These are phyloP conservation scores for Penicillium goetzii DNA, from an alignment of 495 filamentous ascomycete species.

Conservation along the genomic window DNA sequence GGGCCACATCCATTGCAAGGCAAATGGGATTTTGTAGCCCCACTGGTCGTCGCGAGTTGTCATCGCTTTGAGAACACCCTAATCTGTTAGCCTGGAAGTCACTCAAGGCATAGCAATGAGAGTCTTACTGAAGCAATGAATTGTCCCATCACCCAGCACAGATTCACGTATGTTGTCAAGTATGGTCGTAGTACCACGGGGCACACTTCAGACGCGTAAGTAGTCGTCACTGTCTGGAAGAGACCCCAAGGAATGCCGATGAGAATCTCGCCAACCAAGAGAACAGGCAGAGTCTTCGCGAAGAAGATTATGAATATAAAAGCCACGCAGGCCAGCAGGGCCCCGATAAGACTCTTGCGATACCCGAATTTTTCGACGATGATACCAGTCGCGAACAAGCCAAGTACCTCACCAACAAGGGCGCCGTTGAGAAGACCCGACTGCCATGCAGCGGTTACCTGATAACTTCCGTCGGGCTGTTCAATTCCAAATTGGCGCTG, in stretches of 20 bases:
- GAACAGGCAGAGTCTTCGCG: constrained; percentile 61
- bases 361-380: constrained; percentile 67
- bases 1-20: constrained; percentile 83
- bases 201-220: constrained; percentile 80
- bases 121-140: constrained; percentile 59
- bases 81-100: neutral
- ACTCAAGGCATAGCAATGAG: neutral
- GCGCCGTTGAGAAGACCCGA: constrained; percentile 64
- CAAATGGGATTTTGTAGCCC: constrained; percentile 69
- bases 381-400: constrained; percentile 65
- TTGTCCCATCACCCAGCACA: constrained; percentile 79
- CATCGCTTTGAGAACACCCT: constrained; percentile 18
- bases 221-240: constrained; percentile 75
- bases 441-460: constrained; percentile 59
- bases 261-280: constrained; percentile 70
- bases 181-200: constrained; percentile 71
- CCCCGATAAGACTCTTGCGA: constrained; percentile 61
- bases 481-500: constrained; percentile 30
- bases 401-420: constrained; percentile 63
- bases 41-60: constrained; percentile 55
- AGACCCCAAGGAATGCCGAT: constrained; percentile 80
- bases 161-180: constrained; percentile 76
- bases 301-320: constrained; percentile 79
- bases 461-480: constrained; percentile 34
- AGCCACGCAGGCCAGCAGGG: constrained; percentile 47